A percentile compares a stretch with the other conserved stretches of the same genome.
These are phyloP conservation scores for Xenoacremonium recifei DNA, from an alignment of 2,329 filamentous ascomycete species.

Conservation along the genomic window DNA sequence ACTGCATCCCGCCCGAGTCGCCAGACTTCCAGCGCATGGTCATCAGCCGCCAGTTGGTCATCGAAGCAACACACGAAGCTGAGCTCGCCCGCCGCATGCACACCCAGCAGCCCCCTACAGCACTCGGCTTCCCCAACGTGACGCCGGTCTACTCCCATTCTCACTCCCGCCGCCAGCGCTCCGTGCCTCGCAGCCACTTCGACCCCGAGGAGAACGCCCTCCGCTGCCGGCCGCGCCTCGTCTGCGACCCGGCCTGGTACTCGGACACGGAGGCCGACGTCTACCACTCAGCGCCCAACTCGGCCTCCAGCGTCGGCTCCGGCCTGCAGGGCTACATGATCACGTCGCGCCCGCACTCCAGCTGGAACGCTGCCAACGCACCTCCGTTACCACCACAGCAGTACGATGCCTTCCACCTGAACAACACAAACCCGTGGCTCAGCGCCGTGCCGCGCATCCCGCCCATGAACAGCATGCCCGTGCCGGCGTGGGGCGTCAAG, in stretches of 20 bases:
- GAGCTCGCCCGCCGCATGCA: constrained; percentile 19
- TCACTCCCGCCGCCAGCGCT: constrained; percentile 16
- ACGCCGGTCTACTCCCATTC: too few species aligned
- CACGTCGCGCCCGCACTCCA: constrained; percentile 21
- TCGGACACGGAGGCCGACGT: constrained; percentile 16
- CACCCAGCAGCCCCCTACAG: constrained; percentile 8
- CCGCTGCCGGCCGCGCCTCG: constrained; percentile 18
- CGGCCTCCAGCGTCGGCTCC: constrained; percentile 27
- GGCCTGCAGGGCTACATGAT: constrained; percentile 24
- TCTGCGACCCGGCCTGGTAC: constrained; percentile 22
- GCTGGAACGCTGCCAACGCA: constrained; percentile 16
- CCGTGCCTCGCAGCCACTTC: constrained; percentile 7
- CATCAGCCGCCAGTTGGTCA: constrained; percentile 58
- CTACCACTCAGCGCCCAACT: constrained; percentile 23
- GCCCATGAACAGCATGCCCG: constrained; percentile 2
- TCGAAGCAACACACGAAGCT: constrained; percentile 50
- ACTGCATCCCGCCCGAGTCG: constrained; percentile 66
- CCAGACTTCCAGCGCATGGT: constrained; percentile 65
- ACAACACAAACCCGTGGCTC: constrained; percentile 16
- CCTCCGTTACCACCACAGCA: constrained; percentile 17
- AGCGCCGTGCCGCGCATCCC: constrained; percentile 20
- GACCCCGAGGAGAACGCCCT: constrained; percentile 14
- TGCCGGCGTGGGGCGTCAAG: constrained; percentile 17
- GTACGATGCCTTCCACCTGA: constrained; percentile 12
- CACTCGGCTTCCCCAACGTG: constrained; percentile 22